These are phyloP conservation scores for Sarocladium brachiariae DNA, from an alignment of 2,329 filamentous ascomycete genomes.

Conservation along the genomic window DNA sequence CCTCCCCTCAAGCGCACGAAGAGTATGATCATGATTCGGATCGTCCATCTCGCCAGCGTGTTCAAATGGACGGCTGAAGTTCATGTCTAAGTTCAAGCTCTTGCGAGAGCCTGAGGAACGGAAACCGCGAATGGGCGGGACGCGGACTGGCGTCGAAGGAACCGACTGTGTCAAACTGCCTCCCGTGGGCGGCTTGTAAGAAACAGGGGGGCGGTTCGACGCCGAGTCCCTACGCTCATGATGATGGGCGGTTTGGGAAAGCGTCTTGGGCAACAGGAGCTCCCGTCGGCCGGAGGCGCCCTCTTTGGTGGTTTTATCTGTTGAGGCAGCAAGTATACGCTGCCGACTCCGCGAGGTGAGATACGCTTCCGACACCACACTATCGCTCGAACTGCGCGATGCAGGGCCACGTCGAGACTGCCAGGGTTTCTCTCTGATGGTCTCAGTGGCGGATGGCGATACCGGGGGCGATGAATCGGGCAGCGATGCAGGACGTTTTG, in stretches of 20 bases:
- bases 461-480: conserved; percentile 7
- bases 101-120: conserved; percentile 51
- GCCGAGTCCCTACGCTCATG: conserved; percentile 40
- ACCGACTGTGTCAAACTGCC: conserved; percentile 21
- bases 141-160: conserved; percentile 28
- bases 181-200: conserved; percentile 36
- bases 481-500: conserved; percentile 9
- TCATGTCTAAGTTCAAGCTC: conserved; percentile 48
- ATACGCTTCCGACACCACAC: conserved; percentile 22
- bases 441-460: conserved; percentile 16
- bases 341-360: conserved; percentile 19
- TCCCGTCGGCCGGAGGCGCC: conserved; percentile 35
- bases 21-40: conserved; percentile 40
- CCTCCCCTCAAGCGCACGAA: conserved; percentile 44
- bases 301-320: conserved; percentile 17
- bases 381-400: conserved; percentile 29
- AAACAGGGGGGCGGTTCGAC: conserved; percentile 39
- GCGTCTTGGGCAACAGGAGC: conserved; percentile 37
- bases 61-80: conserved; percentile 38
- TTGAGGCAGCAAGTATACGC: conserved; percentile 25
- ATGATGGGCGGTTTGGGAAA: conserved; percentile 29
- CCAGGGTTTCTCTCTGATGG: conserved; percentile 20
- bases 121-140: conserved; percentile 50
- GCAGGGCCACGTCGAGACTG: conserved; percentile 30
- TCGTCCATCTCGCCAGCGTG: conserved; percentile 35